Conservation (phyloP, 768 basidiomycete genomes). For the Termitomyces sp. region DNA sequence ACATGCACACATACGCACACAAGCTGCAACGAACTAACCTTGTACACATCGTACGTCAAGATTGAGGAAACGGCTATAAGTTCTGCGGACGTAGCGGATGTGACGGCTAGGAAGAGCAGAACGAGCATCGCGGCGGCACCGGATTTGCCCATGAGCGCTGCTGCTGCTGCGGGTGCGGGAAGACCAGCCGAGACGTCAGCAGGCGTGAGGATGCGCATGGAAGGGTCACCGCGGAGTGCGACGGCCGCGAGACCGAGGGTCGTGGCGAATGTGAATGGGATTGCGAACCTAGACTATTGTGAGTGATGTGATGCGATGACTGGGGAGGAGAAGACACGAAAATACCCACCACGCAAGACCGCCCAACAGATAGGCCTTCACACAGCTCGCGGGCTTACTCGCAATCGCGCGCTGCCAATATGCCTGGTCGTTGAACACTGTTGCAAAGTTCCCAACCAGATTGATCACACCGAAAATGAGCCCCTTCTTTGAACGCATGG, state of each 20-base stretch:
- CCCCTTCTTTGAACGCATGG: constrained; percentile 70
- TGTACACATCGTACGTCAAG: constrained; percentile 83
- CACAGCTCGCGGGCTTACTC: constrained; percentile 73
- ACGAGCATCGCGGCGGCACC: constrained; percentile 79
- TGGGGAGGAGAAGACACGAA: background rate
- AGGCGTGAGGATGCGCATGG: constrained; percentile 41
- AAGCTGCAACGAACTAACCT: too few relatives aligned
- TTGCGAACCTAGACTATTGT: constrained; percentile 75
- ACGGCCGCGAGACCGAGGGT: constrained; percentile 86
- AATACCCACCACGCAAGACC: constrained; percentile 79
- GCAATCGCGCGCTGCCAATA: constrained; percentile 96
- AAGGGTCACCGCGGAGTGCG: constrained; percentile 60
- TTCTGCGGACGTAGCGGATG: constrained; percentile 83
- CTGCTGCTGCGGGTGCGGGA: constrained; percentile 78
- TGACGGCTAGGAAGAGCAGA: constrained; percentile 84
- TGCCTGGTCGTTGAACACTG: constrained; percentile 57
- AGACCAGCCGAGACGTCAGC: constrained; percentile 83
- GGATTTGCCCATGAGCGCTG: constrained; percentile 71
- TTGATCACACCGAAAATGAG: constrained; percentile 89
- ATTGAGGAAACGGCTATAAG: constrained; percentile 85
- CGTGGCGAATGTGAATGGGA: constrained; percentile 83
- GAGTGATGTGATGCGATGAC: background rate
- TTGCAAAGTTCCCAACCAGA: constrained; percentile 76
- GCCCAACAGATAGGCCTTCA: constrained; percentile 87
- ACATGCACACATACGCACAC: too few relatives aligned